A percentile compares a stretch with the other conserved stretches of the same genome.
These are phyloP conservation scores for Cordyceps farinosa DNA, from an alignment of 2,329 filamentous ascomycete genomes.

Conservation along the genomic window DNA sequence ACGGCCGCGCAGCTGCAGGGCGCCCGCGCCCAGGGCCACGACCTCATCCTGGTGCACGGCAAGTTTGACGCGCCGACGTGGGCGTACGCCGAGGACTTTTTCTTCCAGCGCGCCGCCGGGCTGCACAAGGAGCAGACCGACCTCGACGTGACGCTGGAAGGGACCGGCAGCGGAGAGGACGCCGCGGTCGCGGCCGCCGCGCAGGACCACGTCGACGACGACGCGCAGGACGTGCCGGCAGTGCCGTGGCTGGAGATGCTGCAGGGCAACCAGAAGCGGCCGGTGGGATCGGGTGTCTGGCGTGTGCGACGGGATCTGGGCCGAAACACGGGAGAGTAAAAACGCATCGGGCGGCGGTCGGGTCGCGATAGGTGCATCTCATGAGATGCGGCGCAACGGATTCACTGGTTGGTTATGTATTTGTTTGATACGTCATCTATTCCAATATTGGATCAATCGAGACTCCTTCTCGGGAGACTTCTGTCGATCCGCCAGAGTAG, in stretches of 20 bases:
- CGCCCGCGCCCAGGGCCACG: slow-evolving; percentile 39
- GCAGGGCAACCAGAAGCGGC: slow-evolving; percentile 51
- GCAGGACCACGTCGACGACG: slow-evolving; percentile 23
- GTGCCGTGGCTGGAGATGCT: slow-evolving; percentile 60
- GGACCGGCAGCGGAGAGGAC: slow-evolving; percentile 18
- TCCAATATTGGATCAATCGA: too few relatives aligned
- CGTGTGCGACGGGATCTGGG: slow-evolving; percentile 62
- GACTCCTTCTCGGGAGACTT: too few relatives aligned
- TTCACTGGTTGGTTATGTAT: not conserved
- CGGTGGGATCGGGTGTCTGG: slow-evolving; percentile 59
- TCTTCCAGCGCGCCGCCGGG: slow-evolving; percentile 33
- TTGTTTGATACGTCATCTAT: not conserved
- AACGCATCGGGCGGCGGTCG: slow-evolving; percentile 18
- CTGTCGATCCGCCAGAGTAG: too few relatives aligned
- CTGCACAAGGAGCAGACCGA: slow-evolving; percentile 14
- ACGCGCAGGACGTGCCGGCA: slow-evolving; percentile 25
- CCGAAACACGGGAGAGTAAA: slow-evolving; percentile 31
- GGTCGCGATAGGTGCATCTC: not conserved
- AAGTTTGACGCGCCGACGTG: slow-evolving; percentile 66
- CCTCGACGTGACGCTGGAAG: slow-evolving; percentile 28
- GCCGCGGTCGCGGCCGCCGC: slow-evolving; percentile 28
- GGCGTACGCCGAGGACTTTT: slow-evolving; percentile 64
- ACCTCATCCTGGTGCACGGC: slow-evolving; percentile 63
- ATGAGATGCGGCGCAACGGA: too few relatives aligned
- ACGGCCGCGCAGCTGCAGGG: slow-evolving; percentile 37